Evolutionary conservation across 352 stramenopile species (phyloP).

Genomic region (Pythium guiyangense): DNA sequence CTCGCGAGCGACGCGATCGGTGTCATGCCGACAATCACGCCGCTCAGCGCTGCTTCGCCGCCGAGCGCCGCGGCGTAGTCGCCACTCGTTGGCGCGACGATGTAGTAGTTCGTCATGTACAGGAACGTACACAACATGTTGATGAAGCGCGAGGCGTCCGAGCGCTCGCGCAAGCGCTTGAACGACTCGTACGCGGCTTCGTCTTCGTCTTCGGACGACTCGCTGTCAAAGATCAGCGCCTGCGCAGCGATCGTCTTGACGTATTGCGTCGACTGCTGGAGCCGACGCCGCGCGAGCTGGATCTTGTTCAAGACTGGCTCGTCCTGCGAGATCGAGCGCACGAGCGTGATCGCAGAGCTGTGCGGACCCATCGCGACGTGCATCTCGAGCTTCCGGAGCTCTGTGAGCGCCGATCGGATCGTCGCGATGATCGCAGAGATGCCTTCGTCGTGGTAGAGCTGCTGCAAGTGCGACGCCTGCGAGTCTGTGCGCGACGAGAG

Average conservation of each 20-base stretch:
- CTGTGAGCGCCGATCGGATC: slow-evolving; percentile 61
- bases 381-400: slow-evolving; percentile 54
- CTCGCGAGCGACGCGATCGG: slow-evolving; percentile 93
- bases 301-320: slow-evolving; percentile 76
- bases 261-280: slow-evolving; percentile 83
- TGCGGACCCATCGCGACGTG: slow-evolving; percentile 11
- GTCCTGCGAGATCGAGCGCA: slow-evolving; percentile 65
- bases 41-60: slow-evolving; percentile 84
- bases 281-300: slow-evolving; percentile 45
- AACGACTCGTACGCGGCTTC: slow-evolving; percentile 60
- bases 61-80: slow-evolving; percentile 90
- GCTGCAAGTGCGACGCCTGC: slow-evolving; percentile 78
- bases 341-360: slow-evolving; percentile 9
- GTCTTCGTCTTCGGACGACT: slow-evolving; percentile 82
- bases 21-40: slow-evolving; percentile 96
- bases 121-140: slow-evolving; percentile 95
- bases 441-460: slow-evolving; percentile 83
- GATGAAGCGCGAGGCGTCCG: slow-evolving; percentile 75
- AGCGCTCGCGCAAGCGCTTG: slow-evolving; percentile 39
- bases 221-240: slow-evolving; percentile 77
- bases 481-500: slow-evolving; percentile 76
- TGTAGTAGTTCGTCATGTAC: slow-evolving; percentile 99
- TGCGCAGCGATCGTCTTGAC: slow-evolving; percentile 79
- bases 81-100: slow-evolving; percentile 93
- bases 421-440: slow-evolving; percentile 87